Conservation (phyloP, 2,329 filamentous ascomycete species). For the Cryphonectria nitschkei region DNA sequence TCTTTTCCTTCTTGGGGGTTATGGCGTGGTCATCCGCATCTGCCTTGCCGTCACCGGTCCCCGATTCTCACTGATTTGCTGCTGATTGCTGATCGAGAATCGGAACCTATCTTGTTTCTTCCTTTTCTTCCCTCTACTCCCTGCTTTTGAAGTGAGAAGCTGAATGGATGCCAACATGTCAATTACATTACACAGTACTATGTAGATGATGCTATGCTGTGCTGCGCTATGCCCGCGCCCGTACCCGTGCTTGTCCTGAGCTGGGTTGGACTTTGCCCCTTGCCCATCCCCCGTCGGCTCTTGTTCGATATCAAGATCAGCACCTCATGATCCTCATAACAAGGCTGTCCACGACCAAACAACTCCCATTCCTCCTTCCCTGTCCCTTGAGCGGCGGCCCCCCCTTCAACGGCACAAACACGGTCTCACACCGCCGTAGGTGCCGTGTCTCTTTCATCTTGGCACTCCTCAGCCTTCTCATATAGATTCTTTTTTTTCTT, state of each 20-base stretch:
- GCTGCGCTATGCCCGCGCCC: background rate
- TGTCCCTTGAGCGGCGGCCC: background rate
- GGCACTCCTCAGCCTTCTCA: too few species aligned
- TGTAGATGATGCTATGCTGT: too few species aligned
- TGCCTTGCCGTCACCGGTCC: background rate
- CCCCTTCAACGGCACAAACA: background rate
- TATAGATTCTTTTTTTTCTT: background rate
- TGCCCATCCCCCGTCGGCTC: background rate
- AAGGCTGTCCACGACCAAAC: background rate
- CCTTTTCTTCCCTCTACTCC: too few species aligned
- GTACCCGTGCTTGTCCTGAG: background rate
- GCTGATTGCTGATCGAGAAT: background rate
- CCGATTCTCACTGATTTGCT: background rate
- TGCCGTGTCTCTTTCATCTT: constrained; percentile 1
- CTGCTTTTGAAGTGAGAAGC: too few species aligned
- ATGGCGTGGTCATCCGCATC: constrained; percentile 1
- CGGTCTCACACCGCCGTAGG: constrained; percentile 1
- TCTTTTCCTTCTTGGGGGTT: background rate
- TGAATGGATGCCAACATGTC: background rate
- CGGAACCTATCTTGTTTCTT: background rate
- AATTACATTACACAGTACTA: too few species aligned
- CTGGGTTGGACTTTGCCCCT: background rate
- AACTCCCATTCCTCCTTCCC: background rate
- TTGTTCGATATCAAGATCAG: background rate
- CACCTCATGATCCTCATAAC: background rate